A percentile compares a stretch with the other conserved stretches of the same genome.
phyloP scores from a whole-genome alignment of 2,329 filamentous ascomycete genomes.

The Alternaria viburni region DNA sequence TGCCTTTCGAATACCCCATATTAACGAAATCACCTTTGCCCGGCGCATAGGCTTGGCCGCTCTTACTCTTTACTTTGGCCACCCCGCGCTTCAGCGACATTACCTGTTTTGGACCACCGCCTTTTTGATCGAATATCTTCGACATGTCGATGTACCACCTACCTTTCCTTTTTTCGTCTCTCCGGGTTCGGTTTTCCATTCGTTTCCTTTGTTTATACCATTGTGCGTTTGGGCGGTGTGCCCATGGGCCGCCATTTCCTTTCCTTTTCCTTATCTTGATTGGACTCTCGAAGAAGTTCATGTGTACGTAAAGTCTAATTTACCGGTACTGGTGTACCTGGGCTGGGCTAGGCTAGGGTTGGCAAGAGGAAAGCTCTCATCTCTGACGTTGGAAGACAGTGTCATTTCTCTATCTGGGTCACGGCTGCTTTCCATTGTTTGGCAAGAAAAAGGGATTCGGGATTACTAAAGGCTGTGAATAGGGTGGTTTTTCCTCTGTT shows the following conservation, averaged over 20 bases:
- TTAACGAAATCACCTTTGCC: conserved; percentile 30
- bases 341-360: background rate
- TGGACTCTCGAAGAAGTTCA: background rate
- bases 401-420: background rate
- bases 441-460: background rate
- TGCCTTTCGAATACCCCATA: conserved; percentile 17
- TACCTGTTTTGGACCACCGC: background rate
- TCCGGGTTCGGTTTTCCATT: background rate
- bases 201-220: conserved; percentile 16
- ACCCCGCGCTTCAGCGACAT: background rate
- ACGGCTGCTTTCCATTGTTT: background rate
- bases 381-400: background rate
- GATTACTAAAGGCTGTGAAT: background rate
- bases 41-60: conserved; percentile 32
- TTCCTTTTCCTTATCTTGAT: background rate
- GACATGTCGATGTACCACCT: conserved; percentile 14
- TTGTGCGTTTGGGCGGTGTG: background rate
- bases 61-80: background rate
- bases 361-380: background rate
- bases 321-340: background rate
- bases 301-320: background rate
- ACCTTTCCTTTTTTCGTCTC: conserved; percentile 1
- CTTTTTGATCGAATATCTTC: conserved; percentile 10
- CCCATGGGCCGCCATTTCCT: background rate
- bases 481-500: background rate